Evolutionary conservation across 148 eudicot species (phyloP), one percentile per base, ranked within the genome.

Genomic region (Silene conica): DNA sequence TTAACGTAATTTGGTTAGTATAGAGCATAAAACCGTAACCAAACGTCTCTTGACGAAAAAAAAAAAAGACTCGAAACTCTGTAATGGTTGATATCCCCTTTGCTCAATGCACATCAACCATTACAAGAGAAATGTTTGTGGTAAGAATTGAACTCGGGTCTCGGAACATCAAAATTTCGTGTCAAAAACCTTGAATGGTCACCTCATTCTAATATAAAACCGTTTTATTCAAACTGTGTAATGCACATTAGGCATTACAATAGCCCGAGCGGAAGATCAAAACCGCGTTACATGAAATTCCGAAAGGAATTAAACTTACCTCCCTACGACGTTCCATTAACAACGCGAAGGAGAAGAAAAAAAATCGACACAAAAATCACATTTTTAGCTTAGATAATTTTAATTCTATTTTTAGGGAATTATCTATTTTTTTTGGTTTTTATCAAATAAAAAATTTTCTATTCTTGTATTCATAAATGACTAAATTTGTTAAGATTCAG

Each of bases 31-130:
- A 50, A n/a, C n/a, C n/a, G n/a, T n/a, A n/a, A n/a, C n/a, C n/a
- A n/a, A n/a, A n/a, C n/a, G n/a, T n/a, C n/a, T n/a, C n/a, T n/a
- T n/a, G n/a, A n/a, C n/a, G n/a, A n/a, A n/a, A n/a, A n/a, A n/a
- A n/a, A n/a, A n/a, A n/a, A 46, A 46, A 46, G 4, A 60, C 25
- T 67, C 81, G 61, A 38, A 26, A 62, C 61, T 48, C 70, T 68
- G 80, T 65, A 77, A 45, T 73, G 86, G 82, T 75, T 74, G 68
- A 77, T 38, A 78, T 77, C 83, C 86, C 86, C 85, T 82, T 73
- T 77, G 81, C 74, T 72, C 58, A 67, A 10, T 31, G 34, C 34
- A 31, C 34, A 31, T 31, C 34, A 31, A 31, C 34, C 34, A 31
- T 31, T 31, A 31, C 34, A 31, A 31, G 4, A 31, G 34, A 31